Conservation (phyloP, 441 rosid species). For the Erysimum cheiri region DNA sequence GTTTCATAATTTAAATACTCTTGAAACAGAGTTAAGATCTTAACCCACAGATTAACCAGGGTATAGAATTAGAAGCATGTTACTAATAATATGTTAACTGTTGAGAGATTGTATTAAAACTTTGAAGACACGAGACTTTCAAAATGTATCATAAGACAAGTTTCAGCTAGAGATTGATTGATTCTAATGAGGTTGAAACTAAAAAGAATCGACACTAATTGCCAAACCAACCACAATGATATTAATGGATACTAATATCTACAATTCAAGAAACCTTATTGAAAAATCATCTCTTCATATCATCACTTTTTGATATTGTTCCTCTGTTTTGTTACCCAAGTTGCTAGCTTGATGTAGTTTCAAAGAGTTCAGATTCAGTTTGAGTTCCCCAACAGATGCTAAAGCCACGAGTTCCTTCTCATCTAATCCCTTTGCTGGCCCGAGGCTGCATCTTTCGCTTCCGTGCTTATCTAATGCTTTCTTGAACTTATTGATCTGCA, state of each 20-base stretch:
- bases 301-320: conserved; percentile 14
- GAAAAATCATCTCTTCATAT: conserved; percentile 9
- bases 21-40: neutral
- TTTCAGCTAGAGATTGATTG: neutral
- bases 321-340: conserved; percentile 19
- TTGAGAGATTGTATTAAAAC: neutral
- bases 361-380: conserved; percentile 15
- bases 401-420: conserved; percentile 55
- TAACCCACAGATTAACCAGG: neutral
- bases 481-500: conserved; percentile 73
- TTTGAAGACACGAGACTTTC: neutral
- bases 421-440: conserved; percentile 68
- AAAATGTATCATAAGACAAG: neutral
- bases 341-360: conserved; percentile 9
- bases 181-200: neutral
- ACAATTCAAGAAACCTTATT: conserved; percentile 14
- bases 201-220: neutral
- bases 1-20: no score
- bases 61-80: neutral
- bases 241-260: neutral
- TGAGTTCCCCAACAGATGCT: conserved; percentile 51
- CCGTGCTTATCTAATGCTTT: conserved; percentile 46
- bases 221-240: neutral
- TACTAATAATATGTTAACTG: no score
- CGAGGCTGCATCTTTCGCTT: conserved; percentile 43